Evolutionary conservation across 1,284 basidiomycete genomes (phyloP), one percentile per base, ranked within the genome.

Genomic region (Sporisorium iseilematis-ciliati): DNA sequence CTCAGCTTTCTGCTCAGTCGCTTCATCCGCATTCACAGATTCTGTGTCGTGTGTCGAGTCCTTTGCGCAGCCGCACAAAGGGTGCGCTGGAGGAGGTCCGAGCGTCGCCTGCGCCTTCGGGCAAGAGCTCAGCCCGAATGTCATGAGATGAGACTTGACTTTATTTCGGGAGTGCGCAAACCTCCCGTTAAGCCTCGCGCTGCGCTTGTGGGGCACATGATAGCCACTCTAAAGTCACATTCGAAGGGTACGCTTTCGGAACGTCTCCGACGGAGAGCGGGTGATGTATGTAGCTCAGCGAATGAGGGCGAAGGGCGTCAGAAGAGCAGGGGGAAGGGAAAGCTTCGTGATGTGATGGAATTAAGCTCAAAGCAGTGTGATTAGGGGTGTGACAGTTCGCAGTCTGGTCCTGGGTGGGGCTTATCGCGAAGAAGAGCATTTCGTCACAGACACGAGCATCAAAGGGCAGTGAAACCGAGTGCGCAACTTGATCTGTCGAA

Each of bases 41-140:
- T n/a, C n/a, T 49, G 46, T 31, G 45, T 57, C 55, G 42, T 40
- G 33, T 57, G 55, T 23, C 12, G 45, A 5, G 43, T 25, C 42
- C 14, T 38, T 7, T 18, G 31, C 54, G 33, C 42, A 56, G 52
- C 25, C 2, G 40, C n/a, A n/a, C n/a, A n/a, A n/a, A n/a, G 45
- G n/a, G 42, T 18, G 42, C n/a, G 31, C 20, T n/a, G 20, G 46
- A 25, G 41, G 12, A 5, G 42, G 54, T 21, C 54, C 54, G 43
- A 56, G 54, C 51, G 51, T 29, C 18, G 2, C 23, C 43, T 26
- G 51, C 35, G 35, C 23, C 23, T 25, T 38, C 35, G 35, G 14
- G 2, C 21, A 23, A 14, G 7, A 51, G 33, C 10, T 49, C 29
- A 49, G 48, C 26, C 26, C 14, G 31, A n/a, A 20, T 46, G 43